A percentile compares a stretch with the other conserved stretches of the same genome.
Conservation (phyloP, 2,329 filamentous ascomycete species). For the Phaeoacremonium minimum region DNA sequence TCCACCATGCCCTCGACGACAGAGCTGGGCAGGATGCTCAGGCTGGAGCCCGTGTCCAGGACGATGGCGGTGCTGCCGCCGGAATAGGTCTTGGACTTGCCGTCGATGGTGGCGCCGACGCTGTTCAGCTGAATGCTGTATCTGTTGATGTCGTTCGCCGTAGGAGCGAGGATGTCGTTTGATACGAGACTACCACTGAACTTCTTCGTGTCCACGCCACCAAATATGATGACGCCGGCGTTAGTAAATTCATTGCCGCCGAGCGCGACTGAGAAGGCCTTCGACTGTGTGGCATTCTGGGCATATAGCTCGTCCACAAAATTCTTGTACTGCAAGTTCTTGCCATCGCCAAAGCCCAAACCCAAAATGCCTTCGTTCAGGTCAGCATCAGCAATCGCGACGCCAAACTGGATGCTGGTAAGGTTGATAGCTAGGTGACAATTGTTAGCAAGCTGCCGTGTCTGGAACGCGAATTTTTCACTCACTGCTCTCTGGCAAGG, state of each 20-base stretch:
- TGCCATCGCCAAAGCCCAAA: slow-evolving; percentile 56
- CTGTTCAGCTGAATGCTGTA: slow-evolving; percentile 38
- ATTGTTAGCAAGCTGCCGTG: too few relatives aligned
- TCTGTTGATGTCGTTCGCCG: slow-evolving; percentile 20
- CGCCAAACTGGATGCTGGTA: slow-evolving; percentile 52
- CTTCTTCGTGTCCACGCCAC: slow-evolving; percentile 41
- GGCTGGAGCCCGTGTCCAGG: slow-evolving; percentile 63
- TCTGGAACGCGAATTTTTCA: too few relatives aligned
- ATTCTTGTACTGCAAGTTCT: slow-evolving; percentile 37
- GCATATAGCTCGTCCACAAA: slow-evolving; percentile 39
- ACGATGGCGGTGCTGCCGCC: slow-evolving; percentile 39
- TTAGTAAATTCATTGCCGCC: slow-evolving; percentile 17
- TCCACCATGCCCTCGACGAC: slow-evolving; percentile 42
- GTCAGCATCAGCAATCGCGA: slow-evolving; percentile 41
- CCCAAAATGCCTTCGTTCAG: slow-evolving; percentile 58
- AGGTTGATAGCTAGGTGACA: slow-evolving; percentile 36
- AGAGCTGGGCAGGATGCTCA: slow-evolving; percentile 60
- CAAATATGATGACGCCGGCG: slow-evolving; percentile 32
- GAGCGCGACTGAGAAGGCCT: slow-evolving; percentile 26
- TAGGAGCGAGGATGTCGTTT: slow-evolving; percentile 20
- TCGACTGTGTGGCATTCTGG: slow-evolving; percentile 40
- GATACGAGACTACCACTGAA: slow-evolving; percentile 29
- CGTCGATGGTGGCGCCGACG: slow-evolving; percentile 26
- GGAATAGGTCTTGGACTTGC: slow-evolving; percentile 12
- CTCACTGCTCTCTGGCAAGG: slow-evolving; percentile 14